phyloP scores from a whole-genome alignment of 192 early-diverging fungal species.

The Blastocladiella britannica region DNA sequence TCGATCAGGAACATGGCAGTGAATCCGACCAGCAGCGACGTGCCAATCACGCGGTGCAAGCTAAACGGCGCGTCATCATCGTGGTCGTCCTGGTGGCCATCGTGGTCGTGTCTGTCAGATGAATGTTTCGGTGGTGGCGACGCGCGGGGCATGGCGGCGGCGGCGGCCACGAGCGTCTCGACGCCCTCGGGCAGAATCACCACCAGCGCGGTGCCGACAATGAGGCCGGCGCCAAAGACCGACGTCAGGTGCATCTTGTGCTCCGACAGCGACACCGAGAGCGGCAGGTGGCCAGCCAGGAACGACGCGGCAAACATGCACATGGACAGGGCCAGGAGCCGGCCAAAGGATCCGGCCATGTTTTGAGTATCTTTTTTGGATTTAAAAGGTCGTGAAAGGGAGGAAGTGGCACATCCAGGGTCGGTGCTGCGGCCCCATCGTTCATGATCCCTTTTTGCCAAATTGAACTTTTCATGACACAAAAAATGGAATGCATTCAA shows the following conservation, averaged over 20 bases:
- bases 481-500: too few species aligned
- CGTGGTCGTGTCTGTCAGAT: too few species aligned
- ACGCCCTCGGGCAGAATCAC: conserved; percentile 92
- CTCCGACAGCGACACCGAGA: conserved; percentile 57
- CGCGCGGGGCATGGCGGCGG: too few species aligned
- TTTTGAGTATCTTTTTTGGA: too few species aligned
- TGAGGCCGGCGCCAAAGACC: conserved; percentile 67
- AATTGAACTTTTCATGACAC: too few species aligned
- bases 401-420: too few species aligned
- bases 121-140: too few species aligned
- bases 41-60: conserved; percentile 45
- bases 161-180: conserved; percentile 41
- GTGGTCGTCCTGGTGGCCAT: not conserved
- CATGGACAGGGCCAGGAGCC: conserved; percentile 39
- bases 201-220: conserved; percentile 77
- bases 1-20: conserved; percentile 80
- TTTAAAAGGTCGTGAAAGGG: too few species aligned
- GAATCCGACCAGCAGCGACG: conserved; percentile 62
- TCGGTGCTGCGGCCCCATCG: too few species aligned
- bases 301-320: conserved; percentile 74
- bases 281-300: conserved; percentile 64
- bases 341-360: conserved; percentile 28
- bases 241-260: conserved; percentile 49
- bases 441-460: too few species aligned
- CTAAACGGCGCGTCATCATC: conserved; percentile 4